Evolutionary conservation across 225 moss, liverwort and hornwort species (phyloP).

Genomic region (Physcomitrellopsis africana): DNA sequence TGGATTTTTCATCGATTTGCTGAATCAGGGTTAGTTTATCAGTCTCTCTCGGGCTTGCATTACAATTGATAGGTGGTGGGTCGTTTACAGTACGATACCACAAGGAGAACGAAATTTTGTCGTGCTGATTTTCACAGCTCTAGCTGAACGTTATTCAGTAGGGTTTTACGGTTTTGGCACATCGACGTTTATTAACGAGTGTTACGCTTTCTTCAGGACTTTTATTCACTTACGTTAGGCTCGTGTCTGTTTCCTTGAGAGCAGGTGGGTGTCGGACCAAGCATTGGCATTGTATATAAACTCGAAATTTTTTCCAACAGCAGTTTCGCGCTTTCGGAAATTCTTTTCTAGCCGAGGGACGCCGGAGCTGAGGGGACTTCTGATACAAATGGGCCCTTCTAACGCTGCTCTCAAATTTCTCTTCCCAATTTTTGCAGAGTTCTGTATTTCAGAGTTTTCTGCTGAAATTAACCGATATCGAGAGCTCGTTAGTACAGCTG

Average conservation of each 20-base stretch:
- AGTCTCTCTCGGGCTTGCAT: not conserved
- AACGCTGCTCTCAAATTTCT: slow-evolving; percentile 63
- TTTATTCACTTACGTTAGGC: not conserved
- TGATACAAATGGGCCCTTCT: slow-evolving; percentile 65
- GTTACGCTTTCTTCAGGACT: not conserved
- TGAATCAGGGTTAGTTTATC: slow-evolving; percentile 62
- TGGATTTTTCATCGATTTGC: slow-evolving; percentile 70
- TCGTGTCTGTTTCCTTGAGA: slow-evolving; percentile 22
- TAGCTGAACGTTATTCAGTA: not conserved
- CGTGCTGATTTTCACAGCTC: slow-evolving; percentile 8
- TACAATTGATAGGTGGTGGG: not conserved
- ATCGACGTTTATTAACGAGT: not conserved
- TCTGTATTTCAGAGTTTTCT: slow-evolving; percentile 84
- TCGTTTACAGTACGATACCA: not conserved
- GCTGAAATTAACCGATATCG: slow-evolving; percentile 86
- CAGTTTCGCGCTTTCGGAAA: slow-evolving; percentile 81
- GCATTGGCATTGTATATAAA: slow-evolving; percentile 89
- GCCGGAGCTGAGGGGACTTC: slow-evolving; percentile 59
- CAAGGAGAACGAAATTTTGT: slow-evolving; percentile 4
- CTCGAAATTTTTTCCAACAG: slow-evolving; percentile 92
- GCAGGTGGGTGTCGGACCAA: slow-evolving; percentile 99
- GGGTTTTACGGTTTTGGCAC: slow-evolving; percentile 6
- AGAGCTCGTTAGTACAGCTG: slow-evolving; percentile 94
- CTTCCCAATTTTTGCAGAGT: slow-evolving; percentile 92
- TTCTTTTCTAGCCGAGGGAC: slow-evolving; percentile 76